phyloP scores from a whole-genome alignment of 768 basidiomycete species.

The Pleurotus djamor region DNA sequence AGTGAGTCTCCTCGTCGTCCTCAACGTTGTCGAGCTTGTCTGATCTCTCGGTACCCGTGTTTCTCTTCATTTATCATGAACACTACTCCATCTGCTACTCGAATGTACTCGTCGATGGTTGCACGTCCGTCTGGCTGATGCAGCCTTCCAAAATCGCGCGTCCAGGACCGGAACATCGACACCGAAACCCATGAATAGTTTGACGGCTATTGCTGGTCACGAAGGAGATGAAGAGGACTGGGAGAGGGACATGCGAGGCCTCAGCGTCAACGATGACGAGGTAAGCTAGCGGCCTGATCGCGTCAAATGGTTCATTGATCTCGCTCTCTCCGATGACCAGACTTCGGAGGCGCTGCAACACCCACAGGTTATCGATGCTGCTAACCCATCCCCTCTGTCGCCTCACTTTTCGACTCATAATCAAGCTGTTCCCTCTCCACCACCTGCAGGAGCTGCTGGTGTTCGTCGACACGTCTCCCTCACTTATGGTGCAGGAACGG shows the following conservation, averaged over 20 bases:
- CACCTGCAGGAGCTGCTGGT: conserved; percentile 56
- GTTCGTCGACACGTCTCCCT: conserved; percentile 82
- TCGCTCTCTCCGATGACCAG: conserved; percentile 22
- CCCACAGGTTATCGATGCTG: conserved; percentile 46
- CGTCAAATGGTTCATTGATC: conserved; percentile 11
- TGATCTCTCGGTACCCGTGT: conserved; percentile 3
- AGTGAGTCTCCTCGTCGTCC: conserved; percentile 36
- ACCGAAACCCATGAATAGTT: conserved; percentile 76
- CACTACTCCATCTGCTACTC: conserved; percentile 11
- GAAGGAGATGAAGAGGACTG: conserved; percentile 90
- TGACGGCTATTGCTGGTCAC: conserved; percentile 81
- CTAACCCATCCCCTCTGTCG: conserved; percentile 56
- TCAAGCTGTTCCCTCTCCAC: conserved; percentile 59
- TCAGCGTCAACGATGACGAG: conserved; percentile 63
- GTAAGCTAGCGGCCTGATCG: conserved; percentile 31
- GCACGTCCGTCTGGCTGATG: conserved; percentile 9
- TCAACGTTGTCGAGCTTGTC: conserved; percentile 3
- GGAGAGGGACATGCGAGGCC: conserved; percentile 63
- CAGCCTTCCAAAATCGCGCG: conserved; percentile 51
- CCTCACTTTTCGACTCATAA: conserved; percentile 52
- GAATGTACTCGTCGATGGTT: conserved; percentile 8
- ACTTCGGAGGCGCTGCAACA: conserved; percentile 29
- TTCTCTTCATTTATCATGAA: conserved; percentile 11
- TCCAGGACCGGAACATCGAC: conserved; percentile 61
- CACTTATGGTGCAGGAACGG: conserved; percentile 64